A percentile compares a stretch with the other conserved stretches of the same genome.
These are phyloP conservation scores for Bonia amplexicaulis DNA, from an alignment of 176 grass and related monocot genomes.

Conservation along the genomic window DNA sequence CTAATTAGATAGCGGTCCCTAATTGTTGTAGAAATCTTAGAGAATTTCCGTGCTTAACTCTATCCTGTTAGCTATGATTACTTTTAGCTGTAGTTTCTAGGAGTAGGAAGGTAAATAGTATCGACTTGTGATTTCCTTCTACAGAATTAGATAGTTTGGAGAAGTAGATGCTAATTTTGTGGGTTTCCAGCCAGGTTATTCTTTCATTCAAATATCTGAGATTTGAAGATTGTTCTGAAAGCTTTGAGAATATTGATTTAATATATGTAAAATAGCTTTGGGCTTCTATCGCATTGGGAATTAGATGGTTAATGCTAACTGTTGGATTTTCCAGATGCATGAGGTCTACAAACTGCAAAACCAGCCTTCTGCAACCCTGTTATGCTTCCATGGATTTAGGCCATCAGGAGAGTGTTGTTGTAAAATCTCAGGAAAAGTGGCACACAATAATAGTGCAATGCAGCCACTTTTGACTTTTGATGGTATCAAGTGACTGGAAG, in stretches of 20 bases:
- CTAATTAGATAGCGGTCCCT: not conserved
- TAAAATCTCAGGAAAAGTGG: not conserved
- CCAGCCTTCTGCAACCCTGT: not conserved
- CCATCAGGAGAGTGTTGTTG: not conserved
- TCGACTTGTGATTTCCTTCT: not conserved
- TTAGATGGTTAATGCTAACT: not conserved
- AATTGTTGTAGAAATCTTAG: not conserved
- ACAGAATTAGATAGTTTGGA: not conserved
- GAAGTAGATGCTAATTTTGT: not conserved
- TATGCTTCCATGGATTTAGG: not conserved
- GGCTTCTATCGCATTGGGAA: not conserved
- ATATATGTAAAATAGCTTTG: not conserved
- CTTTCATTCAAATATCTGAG: not conserved
- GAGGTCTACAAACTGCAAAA: not conserved
- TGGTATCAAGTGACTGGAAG: not conserved
- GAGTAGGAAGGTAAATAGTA: not conserved
- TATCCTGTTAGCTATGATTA: not conserved
- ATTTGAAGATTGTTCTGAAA: not conserved
- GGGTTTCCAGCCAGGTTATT: not conserved
- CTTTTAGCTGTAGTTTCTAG: constrained; percentile 1
- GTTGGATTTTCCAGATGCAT: not conserved
- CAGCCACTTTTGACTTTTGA: constrained; percentile 5
- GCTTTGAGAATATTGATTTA: not conserved
- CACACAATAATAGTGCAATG: not conserved
- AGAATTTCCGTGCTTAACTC: not conserved